Percentiles rank a stretch among this genome's conserved stretches.
Evolutionary conservation across 176 grass and related monocot genomes (phyloP).

Genomic region (Luzula sylvatica): DNA sequence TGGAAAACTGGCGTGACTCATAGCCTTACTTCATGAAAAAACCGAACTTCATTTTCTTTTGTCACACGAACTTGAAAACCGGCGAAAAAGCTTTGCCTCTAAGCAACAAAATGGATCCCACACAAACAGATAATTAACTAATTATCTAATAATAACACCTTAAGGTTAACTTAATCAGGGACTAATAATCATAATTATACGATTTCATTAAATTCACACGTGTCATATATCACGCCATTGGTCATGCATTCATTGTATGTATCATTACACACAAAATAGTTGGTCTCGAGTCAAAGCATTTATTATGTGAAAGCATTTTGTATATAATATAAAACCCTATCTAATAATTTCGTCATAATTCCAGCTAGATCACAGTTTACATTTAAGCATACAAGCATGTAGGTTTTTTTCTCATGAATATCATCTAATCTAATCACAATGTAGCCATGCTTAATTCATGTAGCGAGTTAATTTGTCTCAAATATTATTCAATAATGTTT

Average conservation of each 20-base stretch:
- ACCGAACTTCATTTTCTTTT: background rate
- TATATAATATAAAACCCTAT: background rate
- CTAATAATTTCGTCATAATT: background rate
- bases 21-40: slow-evolving; percentile 1
- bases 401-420: background rate
- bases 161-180: background rate
- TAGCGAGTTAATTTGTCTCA: too few species aligned
- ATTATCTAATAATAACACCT: slow-evolving; percentile 2
- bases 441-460: background rate
- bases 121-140: background rate
- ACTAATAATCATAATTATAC: background rate
- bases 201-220: background rate
- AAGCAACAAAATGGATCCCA: slow-evolving; percentile 18
- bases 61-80: background rate
- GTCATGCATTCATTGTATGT: slow-evolving; percentile 1
- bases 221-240: background rate
- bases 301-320: background rate
- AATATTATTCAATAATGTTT: too few species aligned
- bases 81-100: slow-evolving; percentile 11
- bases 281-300: slow-evolving; percentile 10
- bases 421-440: background rate
- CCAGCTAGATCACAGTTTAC: slow-evolving; percentile 14
- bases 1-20: background rate
- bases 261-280: too few species aligned
- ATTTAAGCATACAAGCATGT: slow-evolving; percentile 2